Evolutionary conservation across 352 stramenopile genomes (phyloP).

Genomic region (Aphanomyces astaci): DNA sequence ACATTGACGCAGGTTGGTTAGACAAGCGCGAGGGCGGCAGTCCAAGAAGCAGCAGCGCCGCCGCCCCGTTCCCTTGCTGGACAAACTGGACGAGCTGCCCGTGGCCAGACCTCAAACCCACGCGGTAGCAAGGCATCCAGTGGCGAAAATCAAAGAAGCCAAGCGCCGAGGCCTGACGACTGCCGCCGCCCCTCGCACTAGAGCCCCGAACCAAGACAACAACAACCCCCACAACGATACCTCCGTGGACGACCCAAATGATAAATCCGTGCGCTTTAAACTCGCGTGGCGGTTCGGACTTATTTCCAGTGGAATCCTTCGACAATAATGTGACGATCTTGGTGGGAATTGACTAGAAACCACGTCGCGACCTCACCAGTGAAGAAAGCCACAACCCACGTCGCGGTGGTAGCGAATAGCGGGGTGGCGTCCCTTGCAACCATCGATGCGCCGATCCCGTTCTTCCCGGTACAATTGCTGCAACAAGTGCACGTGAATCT

Average conservation of each 20-base stretch:
- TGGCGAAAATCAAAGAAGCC: neutral
- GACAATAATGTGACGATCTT: neutral
- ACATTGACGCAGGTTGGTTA: neutral
- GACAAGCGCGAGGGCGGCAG: neutral
- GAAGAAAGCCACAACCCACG: neutral
- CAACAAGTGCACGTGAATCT: slow-evolving; percentile 44
- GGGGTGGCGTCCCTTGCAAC: neutral
- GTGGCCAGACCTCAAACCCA: neutral
- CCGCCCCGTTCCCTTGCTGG: neutral
- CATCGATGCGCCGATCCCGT: neutral
- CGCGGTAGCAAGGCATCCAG: neutral
- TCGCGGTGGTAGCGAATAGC: neutral
- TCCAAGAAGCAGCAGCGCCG: slow-evolving; percentile 5
- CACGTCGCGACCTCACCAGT: neutral
- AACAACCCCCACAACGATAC: too few species aligned
- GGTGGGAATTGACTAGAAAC: neutral
- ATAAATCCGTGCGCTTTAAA: slow-evolving; percentile 6
- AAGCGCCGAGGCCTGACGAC: neutral
- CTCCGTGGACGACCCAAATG: neutral
- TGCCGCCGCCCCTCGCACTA: neutral
- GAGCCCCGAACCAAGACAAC: neutral
- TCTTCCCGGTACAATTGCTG: slow-evolving; percentile 53
- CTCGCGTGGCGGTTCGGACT: slow-evolving; percentile 2
- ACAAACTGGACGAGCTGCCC: neutral
- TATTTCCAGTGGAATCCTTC: neutral